These are phyloP conservation scores for Gloeostereum incarnatum DNA, from an alignment of 768 basidiomycete species.

Conservation along the genomic window DNA sequence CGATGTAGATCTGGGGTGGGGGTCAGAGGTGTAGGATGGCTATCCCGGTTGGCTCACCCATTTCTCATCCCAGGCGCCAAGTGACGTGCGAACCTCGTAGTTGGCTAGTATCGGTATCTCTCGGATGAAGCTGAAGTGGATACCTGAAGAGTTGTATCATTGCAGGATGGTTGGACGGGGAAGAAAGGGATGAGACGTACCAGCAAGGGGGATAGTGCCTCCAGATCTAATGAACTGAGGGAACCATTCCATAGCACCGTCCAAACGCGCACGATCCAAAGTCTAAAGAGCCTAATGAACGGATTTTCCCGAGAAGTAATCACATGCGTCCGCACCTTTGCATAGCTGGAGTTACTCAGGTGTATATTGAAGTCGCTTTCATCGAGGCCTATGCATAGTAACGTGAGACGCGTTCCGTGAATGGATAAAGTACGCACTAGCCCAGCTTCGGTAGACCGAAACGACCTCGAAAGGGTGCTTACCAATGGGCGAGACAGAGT, in stretches of 20 bases:
- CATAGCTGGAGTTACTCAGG: constrained; percentile 75
- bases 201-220: constrained; percentile 36
- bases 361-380: constrained; percentile 71
- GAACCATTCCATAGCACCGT: constrained; percentile 18
- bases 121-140: constrained; percentile 39
- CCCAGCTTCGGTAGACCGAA: constrained; percentile 36
- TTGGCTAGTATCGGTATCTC: constrained; percentile 35
- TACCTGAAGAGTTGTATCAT: constrained; percentile 19
- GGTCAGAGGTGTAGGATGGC: no score
- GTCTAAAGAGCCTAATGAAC: constrained; percentile 7
- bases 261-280: constrained; percentile 19
- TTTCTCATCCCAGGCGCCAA: constrained; percentile 46
- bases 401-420: constrained; percentile 2
- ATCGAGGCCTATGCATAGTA: constrained; percentile 39
- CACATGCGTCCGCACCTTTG: constrained; percentile 40
- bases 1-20: constrained; percentile 33
- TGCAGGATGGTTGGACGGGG: not conserved
- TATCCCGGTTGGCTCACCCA: constrained; percentile 29
- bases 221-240: constrained; percentile 31
- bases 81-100: constrained; percentile 34
- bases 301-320: not conserved
- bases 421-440: constrained; percentile 36
- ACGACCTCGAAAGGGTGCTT: constrained; percentile 41
- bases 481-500: constrained; percentile 43
- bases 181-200: constrained; percentile 8